phyloP scores from a whole-genome alignment of 495 filamentous ascomycete species.

The Neurospora cerealis region DNA sequence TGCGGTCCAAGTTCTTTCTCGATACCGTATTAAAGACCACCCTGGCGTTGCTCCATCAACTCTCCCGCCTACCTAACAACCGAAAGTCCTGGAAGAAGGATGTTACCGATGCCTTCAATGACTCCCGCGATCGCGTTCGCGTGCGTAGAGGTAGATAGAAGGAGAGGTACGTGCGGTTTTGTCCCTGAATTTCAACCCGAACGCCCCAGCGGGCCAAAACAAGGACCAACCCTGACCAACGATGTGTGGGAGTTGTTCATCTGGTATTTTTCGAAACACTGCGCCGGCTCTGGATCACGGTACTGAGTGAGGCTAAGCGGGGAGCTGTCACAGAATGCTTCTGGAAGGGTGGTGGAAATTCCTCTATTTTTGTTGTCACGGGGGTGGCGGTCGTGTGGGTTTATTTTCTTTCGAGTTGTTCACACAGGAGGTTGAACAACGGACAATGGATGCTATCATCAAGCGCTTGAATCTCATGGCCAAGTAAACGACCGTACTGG shows the following conservation, averaged over 20 bases:
- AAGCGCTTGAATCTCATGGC: too few species aligned
- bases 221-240: background rate
- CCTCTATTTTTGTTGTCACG: background rate
- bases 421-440: too few species aligned
- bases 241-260: background rate
- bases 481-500: too few species aligned
- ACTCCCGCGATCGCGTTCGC: slow-evolving; percentile 39
- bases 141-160: background rate
- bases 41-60: slow-evolving; percentile 20
- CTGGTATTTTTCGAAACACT: background rate
- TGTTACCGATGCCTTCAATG: slow-evolving; percentile 81
- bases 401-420: too few species aligned
- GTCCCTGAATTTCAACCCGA: background rate
- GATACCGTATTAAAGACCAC: too few species aligned
- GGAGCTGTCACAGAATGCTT: background rate
- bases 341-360: background rate
- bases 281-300: background rate
- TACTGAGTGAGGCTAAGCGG: background rate
- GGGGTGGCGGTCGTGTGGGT: too few species aligned
- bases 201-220: background rate
- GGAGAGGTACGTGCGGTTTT: background rate
- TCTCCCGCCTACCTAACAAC: slow-evolving; percentile 63
- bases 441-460: too few species aligned
- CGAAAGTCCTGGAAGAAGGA: slow-evolving; percentile 93
- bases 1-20: slow-evolving; percentile 44